Base-by-base conservation (phyloP, 2,329 filamentous ascomycete species). In the Sporothrix humicola region DNA sequence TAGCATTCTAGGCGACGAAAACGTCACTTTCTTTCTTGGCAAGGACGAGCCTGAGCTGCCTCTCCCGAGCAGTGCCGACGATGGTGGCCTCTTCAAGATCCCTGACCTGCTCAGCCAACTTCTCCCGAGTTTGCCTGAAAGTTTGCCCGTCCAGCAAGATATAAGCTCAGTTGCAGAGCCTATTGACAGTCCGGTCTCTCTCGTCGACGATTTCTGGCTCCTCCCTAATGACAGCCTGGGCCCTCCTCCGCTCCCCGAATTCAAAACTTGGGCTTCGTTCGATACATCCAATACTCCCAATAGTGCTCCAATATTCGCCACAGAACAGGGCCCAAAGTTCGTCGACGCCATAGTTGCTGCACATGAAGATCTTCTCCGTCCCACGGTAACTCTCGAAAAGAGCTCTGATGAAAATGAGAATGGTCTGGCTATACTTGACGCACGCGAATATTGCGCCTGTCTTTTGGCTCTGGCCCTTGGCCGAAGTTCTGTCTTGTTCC, bases 241-340 rank as follows among this genome's bases (percentile, higher is more conserved):
- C n/a, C 79, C 79, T 4, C 69, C 31, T 5, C 37, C 48, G 0
- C 26, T 75, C 5, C 81, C 85, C 7, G 80, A 82, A 54, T 89
- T 90, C 78, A 87, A 86, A 74, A 91, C 90, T 0, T 96, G 93
- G 93, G 90, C 94, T 76, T 82, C 81, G 1, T 95, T 95, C 77
- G 82, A 85, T 1, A 79, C 77, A 81, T 0, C 79, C 83, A n/a
- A 76, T 37, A 31, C 80, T 1, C 74, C 79, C 61, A 82, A 85
- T 72, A 56, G 86, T 0, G 26, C 66, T 12, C 74, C 88, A 0
- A 80, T 86, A 1, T 91, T 92, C 75, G 82, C 94, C 13, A 91
- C 89, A 2, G 93, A 96, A 81, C 89, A 90, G 42, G 91, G 91
- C 0, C 84, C 91, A 1, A 80, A 81, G 10, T 85, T 87, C 1